Base-by-base conservation (phyloP, 495 filamentous ascomycete species). In the Gamarada debralockiae region DNA sequence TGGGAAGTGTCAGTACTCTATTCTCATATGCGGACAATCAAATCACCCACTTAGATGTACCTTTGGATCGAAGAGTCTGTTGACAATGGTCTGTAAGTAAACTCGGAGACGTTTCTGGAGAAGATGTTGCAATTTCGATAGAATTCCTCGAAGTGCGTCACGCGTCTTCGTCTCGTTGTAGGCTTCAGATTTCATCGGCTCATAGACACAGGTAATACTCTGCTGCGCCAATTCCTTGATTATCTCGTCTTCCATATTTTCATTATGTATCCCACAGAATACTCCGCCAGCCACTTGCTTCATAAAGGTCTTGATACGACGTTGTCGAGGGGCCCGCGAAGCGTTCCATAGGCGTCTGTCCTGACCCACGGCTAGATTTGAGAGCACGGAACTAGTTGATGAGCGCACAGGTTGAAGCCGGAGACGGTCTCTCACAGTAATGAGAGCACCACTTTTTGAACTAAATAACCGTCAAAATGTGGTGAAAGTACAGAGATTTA, bases 221-320 rank as follows among this genome's bases (percentile, higher is more conserved):
- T 18, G 27, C 15, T 3, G 18, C 12, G 38, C 10, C 3, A 67
- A 38, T 10, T 53, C 55, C 5, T 64, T 21, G 22, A 73, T 53
- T 23, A 73, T 69, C 12, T 54, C 50, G n/a, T 53, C 9, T 39
- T 67, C 64, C 23, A 36, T 36, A 15, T 2, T 14, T 3, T 48
- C 36, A 24, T 60, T 22, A 25, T 66, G 48, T 13, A 67, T 23
- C 0, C 67, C 68, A 14, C 61, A 57, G 54, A 73, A 74, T 2
- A 65, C 58, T 2, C 46, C 60, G 1, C 70, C 70, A 17, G 69
- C 65, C 9, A 74, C 63, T 49, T 74, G 72, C 52, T 73, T 74
- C 67, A 73, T 66, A 15, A 68, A 38, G 15, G 67, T 57, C 39
- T 72, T 72, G 65, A 67, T 68, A 1, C 66, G 57, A 41, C 65